A percentile compares a stretch with the other conserved stretches of the same genome.
These are phyloP conservation scores for Hypoxylon trugodes DNA, from an alignment of 495 filamentous ascomycete genomes.

Conservation along the genomic window DNA sequence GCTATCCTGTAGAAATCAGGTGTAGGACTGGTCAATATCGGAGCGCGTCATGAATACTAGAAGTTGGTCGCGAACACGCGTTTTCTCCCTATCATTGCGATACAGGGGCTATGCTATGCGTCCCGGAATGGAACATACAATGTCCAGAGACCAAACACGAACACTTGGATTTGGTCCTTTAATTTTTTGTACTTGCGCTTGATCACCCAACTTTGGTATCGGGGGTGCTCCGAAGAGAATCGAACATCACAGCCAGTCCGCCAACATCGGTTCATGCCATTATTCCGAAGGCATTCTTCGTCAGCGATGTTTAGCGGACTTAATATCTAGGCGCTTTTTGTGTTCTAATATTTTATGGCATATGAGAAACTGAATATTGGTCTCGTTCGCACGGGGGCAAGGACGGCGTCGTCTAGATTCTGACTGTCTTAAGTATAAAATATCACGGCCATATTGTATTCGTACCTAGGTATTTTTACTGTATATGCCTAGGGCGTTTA, in stretches of 20 bases:
- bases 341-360: not conserved
- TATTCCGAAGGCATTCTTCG: constrained; percentile 68
- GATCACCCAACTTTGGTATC: constrained; percentile 75
- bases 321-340: not conserved
- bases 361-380: constrained; percentile 1
- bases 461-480: too few relatives aligned
- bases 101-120: constrained; percentile 71
- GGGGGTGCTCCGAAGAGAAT: constrained; percentile 72
- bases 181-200: constrained; percentile 68
- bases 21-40: too few relatives aligned
- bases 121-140: constrained; percentile 72
- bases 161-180: not conserved
- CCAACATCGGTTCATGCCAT: constrained; percentile 73
- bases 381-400: constrained; percentile 1
- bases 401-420: too few relatives aligned
- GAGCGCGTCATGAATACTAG: too few relatives aligned
- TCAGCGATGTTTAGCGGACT: too few relatives aligned
- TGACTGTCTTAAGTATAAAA: too few relatives aligned
- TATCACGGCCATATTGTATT: too few relatives aligned
- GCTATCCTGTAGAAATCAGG: too few relatives aligned
- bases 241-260: constrained; percentile 73
- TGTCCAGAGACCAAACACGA: constrained; percentile 41
- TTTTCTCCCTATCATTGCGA: too few relatives aligned
- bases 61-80: too few relatives aligned
- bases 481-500: too few relatives aligned